Evolutionary conservation across 2,329 filamentous ascomycete genomes (phyloP), one percentile per base, ranked within the genome.

Genomic region (Cladophialophora chaetospira): DNA sequence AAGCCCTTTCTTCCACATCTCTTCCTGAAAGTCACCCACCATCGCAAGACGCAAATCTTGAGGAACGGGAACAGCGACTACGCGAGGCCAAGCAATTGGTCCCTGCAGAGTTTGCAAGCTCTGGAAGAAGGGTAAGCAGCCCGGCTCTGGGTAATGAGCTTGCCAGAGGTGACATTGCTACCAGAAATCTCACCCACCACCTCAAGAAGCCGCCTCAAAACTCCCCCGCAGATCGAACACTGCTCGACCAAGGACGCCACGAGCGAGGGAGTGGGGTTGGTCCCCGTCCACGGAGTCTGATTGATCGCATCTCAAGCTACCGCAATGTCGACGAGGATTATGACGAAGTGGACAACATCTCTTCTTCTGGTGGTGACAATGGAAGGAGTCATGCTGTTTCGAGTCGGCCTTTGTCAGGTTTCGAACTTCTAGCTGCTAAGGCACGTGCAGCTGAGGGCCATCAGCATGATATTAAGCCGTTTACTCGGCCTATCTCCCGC

Each of bases 21-120:
- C 4, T 10, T 31, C 40, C 21, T 28, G n/a, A 8, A 17, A 11
- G n/a, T 15, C 15, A 35, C 25, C 21, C 29, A 19, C 15, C 4
- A 2, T 29, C n/a, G 10, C 21, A 40, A 11, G n/a, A 23, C 10
- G 15, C 23, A 5, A 19, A 28, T 23, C 53, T 50, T 4, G 40
- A 55, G 19, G 45, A 38, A 19, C 44, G 51, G 21, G 53, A 55
- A 26, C 10, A 35, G 26, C 48, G 53, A 9, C 40, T 57, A 5
- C 36, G 43, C 15, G 36, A 42, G 25, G 23, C 55, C 2, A 49
- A 44, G 40, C 25, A 36, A 10, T 11, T 17, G 5, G 40, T 9
- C 2, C 11, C 13, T 38, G 17, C 35, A n/a, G n/a, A 21, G 5
- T 19, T n/a, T 44, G 13, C 17, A 13, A 21, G 2, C 40, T 8